Evolutionary conservation across 2,329 filamentous ascomycete species (phyloP).

Genomic region (Fusarium veterinarium): DNA sequence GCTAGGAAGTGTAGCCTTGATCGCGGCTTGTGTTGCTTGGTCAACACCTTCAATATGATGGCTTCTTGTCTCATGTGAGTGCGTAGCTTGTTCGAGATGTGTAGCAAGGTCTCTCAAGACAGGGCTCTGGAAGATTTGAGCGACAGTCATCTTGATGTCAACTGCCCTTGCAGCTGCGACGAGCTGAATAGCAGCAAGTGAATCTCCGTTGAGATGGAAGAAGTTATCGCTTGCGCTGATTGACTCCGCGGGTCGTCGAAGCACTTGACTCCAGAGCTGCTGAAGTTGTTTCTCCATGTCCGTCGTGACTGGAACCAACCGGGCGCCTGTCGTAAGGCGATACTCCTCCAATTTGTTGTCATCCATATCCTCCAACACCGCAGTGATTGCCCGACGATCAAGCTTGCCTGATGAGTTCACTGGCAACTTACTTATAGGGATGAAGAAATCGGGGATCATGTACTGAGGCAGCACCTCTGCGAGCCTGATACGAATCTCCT

Average conservation of each 20-base stretch:
- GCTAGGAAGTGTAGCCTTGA: rapidly evolving
- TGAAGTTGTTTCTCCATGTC: neutral
- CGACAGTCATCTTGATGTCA: neutral
- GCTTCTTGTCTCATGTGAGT: rapidly evolving
- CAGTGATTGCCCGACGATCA: neutral
- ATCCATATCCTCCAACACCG: neutral
- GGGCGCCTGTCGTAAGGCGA: neutral
- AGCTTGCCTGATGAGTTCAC: neutral
- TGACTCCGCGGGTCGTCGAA: neutral
- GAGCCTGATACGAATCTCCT: neutral
- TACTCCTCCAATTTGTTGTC: neutral
- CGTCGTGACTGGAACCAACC: neutral
- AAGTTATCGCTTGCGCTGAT: neutral
- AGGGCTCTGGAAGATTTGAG: neutral
- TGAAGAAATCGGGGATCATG: neutral
- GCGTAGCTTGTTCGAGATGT: rapidly evolving
- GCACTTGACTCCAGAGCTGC: neutral
- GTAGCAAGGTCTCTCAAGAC: neutral
- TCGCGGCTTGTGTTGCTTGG: rapidly evolving
- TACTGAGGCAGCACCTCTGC: neutral
- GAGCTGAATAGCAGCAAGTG: neutral
- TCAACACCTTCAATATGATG: neutral
- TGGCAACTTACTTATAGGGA: neutral
- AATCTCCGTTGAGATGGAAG: neutral
- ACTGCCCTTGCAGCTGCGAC: neutral